A percentile compares a stretch with the other conserved stretches of the same genome.
Evolutionary conservation across 768 basidiomycete genomes (phyloP).

Genomic region (Amanita jacksonii): DNA sequence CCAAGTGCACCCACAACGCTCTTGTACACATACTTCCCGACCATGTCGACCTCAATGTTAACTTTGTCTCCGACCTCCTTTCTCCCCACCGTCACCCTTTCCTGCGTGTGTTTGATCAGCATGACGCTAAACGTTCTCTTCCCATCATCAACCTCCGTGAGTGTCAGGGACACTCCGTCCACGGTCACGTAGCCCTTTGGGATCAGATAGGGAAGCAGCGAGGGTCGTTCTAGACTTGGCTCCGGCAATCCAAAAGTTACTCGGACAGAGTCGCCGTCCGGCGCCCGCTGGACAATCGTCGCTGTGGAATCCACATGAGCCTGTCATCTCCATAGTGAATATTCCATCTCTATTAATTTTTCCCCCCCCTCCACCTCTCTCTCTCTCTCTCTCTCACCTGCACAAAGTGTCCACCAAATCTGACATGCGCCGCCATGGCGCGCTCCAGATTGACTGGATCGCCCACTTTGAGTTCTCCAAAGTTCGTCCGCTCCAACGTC

Average conservation of each 20-base stretch:
- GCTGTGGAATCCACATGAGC: slow-evolving; percentile 93
- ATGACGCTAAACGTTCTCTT: slow-evolving; percentile 73
- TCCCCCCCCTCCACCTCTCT: neutral
- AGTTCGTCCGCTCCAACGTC: slow-evolving; percentile 82
- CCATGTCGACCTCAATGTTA: slow-evolving; percentile 94
- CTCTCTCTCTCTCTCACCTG: slow-evolving; percentile 44
- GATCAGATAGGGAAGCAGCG: slow-evolving; percentile 74
- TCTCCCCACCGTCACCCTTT: slow-evolving; percentile 69
- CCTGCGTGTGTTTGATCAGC: slow-evolving; percentile 92
- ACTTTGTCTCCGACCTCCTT: slow-evolving; percentile 76
- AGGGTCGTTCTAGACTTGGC: slow-evolving; percentile 45
- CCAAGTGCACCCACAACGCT: slow-evolving; percentile 63
- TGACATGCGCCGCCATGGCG: slow-evolving; percentile 83
- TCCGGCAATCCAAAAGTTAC: slow-evolving; percentile 69
- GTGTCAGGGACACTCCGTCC: slow-evolving; percentile 88
- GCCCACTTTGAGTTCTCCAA: slow-evolving; percentile 74
- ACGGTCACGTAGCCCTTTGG: slow-evolving; percentile 92
- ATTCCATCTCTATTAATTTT: too few species aligned
- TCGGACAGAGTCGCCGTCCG: slow-evolving; percentile 86
- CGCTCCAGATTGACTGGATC: slow-evolving; percentile 88
- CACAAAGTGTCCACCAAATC: slow-evolving; percentile 97
- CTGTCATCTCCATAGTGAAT: slow-evolving; percentile 34
- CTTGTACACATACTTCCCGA: slow-evolving; percentile 87
- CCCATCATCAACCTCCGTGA: slow-evolving; percentile 68
- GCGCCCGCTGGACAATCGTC: slow-evolving; percentile 48